Conservation (phyloP, 1,284 basidiomycete species). For the Tilletiaria anomala region DNA sequence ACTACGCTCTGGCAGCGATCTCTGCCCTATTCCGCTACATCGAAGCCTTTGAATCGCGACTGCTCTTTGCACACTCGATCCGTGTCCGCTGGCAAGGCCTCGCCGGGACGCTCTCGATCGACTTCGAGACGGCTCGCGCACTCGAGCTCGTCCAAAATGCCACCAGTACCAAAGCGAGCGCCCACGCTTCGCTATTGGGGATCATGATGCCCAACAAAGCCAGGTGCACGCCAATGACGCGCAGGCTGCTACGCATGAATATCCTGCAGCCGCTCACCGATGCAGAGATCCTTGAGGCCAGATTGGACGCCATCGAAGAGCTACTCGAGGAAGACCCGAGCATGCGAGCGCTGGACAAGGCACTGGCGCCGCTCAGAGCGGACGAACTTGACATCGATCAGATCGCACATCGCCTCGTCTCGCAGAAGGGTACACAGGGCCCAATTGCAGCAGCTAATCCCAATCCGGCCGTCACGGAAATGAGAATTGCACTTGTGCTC, state of each 20-base stretch:
- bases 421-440: background rate
- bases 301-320: constrained; percentile 51
- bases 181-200: no score
- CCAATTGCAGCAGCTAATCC: constrained; percentile 6
- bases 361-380: constrained; percentile 51
- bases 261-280: constrained; percentile 70
- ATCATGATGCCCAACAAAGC: no score
- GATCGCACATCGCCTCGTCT: constrained; percentile 47
- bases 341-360: constrained; percentile 49
- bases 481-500: constrained; percentile 60
- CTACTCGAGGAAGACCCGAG: constrained; percentile 53
- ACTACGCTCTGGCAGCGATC: constrained; percentile 68
- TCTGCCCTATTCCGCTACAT: constrained; percentile 66
- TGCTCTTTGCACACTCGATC: background rate
- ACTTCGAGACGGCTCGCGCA: constrained; percentile 67
- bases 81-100: background rate
- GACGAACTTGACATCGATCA: constrained; percentile 67
- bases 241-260: constrained; percentile 60
- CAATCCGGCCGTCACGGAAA: constrained; percentile 48
- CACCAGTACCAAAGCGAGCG: no score
- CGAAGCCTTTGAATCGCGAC: background rate
- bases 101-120: constrained; percentile 72
- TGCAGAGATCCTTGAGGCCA: constrained; percentile 53
- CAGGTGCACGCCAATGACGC: constrained; percentile 79
- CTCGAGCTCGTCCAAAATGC: constrained; percentile 70